These are phyloP conservation scores for Diversispora epigaea DNA, from an alignment of 192 early-diverging fungal genomes.

Conservation along the genomic window DNA sequence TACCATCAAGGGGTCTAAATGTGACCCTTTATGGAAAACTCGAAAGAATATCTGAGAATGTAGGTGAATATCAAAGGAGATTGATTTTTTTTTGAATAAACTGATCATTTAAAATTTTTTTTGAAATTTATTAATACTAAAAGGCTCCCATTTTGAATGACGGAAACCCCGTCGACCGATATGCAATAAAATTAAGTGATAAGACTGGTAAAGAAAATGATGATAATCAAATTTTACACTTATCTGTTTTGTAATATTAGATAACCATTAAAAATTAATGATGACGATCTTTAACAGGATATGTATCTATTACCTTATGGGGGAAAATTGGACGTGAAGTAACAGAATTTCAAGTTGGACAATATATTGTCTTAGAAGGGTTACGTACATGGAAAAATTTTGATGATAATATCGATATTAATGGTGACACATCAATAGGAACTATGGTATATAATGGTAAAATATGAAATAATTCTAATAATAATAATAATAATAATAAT, in stretches of 20 bases:
- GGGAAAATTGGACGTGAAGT: background rate
- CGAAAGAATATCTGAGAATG: background rate
- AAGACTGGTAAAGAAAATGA: background rate
- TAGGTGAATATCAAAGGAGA: background rate
- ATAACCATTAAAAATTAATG: background rate
- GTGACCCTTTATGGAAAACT: constrained; percentile 6
- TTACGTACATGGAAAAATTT: background rate
- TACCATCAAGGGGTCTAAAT: constrained; percentile 2
- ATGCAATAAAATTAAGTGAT: constrained; percentile 3
- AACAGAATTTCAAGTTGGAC: background rate
- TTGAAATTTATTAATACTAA: background rate
- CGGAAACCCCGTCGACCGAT: background rate
- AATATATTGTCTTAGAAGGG: constrained; percentile 12
- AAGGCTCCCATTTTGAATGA: background rate
- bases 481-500: background rate
- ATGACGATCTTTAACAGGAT: background rate
- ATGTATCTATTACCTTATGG: background rate
- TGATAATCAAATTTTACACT: too few relatives aligned
- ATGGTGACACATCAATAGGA: background rate
- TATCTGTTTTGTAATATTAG: background rate
- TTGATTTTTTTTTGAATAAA: background rate
- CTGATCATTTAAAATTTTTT: background rate
- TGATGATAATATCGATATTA: background rate
- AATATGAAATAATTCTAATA: too few relatives aligned
- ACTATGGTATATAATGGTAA: constrained; percentile 12